A percentile compares a stretch with the other conserved stretches of the same genome.
Evolutionary conservation across 345 rosid genomes (phyloP).

Genomic region (Balakata baccata): DNA sequence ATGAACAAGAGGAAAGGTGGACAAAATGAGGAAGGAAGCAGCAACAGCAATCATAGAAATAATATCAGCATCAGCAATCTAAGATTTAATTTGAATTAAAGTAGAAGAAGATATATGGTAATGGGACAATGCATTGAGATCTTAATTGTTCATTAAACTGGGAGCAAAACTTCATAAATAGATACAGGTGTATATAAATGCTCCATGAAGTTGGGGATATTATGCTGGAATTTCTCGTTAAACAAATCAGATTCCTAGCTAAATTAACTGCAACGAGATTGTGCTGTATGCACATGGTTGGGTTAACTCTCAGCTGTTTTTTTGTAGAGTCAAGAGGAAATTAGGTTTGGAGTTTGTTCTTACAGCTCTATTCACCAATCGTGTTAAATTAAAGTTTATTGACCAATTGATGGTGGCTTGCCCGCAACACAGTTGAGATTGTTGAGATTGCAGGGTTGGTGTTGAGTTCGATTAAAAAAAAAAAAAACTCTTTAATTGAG

Average conservation of each 20-base stretch:
- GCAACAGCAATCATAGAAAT: slow-evolving; percentile 26
- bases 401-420: too few species aligned
- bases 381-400: too few species aligned
- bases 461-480: too few species aligned
- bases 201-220: slow-evolving; percentile 7
- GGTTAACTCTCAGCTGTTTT: not conserved
- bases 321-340: too few species aligned
- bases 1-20: slow-evolving; percentile 62
- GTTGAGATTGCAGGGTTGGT: too few species aligned
- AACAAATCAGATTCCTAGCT: not conserved
- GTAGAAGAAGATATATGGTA: not conserved
- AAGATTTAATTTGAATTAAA: slow-evolving; percentile 30
- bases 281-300: not conserved
- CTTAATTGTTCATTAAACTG: not conserved
- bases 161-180: slow-evolving; percentile 10
- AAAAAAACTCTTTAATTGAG: too few species aligned
- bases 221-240: not conserved
- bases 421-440: too few species aligned
- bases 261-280: not conserved
- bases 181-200: slow-evolving; percentile 24
- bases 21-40: slow-evolving; percentile 33
- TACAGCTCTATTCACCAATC: too few species aligned
- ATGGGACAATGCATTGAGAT: not conserved
- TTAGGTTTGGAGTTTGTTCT: too few species aligned
- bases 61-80: slow-evolving; percentile 28